Conservation (phyloP, 305 asterid genomes). For the Solanum hybrid region DNA sequence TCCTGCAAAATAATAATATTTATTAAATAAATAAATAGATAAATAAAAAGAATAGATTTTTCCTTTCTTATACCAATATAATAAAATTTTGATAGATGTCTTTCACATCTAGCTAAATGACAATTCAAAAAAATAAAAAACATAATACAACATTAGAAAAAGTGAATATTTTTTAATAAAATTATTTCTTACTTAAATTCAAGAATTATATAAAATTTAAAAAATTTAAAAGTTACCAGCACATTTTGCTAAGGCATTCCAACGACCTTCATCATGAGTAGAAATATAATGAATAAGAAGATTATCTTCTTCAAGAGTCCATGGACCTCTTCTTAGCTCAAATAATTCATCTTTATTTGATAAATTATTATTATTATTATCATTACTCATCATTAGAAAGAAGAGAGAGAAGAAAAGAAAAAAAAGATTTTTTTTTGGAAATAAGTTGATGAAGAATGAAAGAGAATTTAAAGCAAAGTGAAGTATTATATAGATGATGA, state of each 20-base stretch:
- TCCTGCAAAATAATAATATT: conserved; percentile 28
- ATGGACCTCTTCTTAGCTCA: conserved; percentile 83
- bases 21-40: no score
- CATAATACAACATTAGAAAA: not conserved
- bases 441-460: conserved; percentile 4
- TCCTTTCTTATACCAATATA: no score
- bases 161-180: not conserved
- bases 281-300: conserved; percentile 55
- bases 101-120: not conserved
- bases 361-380: not conserved
- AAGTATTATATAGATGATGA: conserved; percentile 36
- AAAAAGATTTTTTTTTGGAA: not conserved
- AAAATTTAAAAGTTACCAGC: conserved; percentile 36
- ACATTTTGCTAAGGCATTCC: conserved; percentile 69
- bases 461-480: conserved; percentile 10
- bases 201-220: not conserved
- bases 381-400: not conserved
- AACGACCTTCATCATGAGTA: conserved; percentile 72
- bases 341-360: conserved; percentile 29
- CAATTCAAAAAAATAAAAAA: not conserved
- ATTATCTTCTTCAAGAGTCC: conserved; percentile 86
- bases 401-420: not conserved
- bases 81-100: not conserved
- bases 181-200: not conserved
- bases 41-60: no score